A percentile compares a stretch with the other conserved stretches of the same genome.
These are phyloP conservation scores for Aureobasidium musti DNA, from an alignment of 2,329 filamentous ascomycete genomes.

Conservation along the genomic window DNA sequence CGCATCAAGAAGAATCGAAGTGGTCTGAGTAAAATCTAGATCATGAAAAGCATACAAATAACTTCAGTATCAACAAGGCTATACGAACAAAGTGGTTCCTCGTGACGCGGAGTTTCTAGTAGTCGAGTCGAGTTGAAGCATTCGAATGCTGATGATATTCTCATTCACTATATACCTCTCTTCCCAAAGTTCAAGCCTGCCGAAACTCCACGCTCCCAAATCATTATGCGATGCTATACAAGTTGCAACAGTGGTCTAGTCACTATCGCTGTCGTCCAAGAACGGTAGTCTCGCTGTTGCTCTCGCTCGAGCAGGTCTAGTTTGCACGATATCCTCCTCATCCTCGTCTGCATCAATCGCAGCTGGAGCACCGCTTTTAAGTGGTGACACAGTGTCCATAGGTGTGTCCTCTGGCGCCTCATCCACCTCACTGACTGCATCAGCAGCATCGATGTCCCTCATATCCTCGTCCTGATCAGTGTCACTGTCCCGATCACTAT, in stretches of 20 bases:
- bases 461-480: conserved; percentile 7
- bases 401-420: conserved; percentile 43
- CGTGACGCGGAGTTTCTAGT: no score
- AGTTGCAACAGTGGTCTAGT: neutral
- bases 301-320: conserved; percentile 12
- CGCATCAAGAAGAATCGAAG: neutral
- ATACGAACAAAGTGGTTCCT: no score
- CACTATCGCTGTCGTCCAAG: conserved; percentile 26
- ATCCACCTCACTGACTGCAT: neutral
- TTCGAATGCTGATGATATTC: neutral
- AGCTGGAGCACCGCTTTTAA: neutral
- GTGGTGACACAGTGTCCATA: neutral
- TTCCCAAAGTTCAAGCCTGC: neutral
- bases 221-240: neutral
- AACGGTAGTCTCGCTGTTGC: conserved; percentile 21
- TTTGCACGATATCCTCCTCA: conserved; percentile 40
- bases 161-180: neutral
- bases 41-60: neutral
- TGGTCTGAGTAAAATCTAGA: neutral
- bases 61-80: no score
- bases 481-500: neutral
- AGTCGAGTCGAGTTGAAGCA: no score
- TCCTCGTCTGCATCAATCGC: conserved; percentile 41
- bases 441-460: conserved; percentile 8
- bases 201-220: conserved; percentile 20